Base-by-base conservation (phyloP, 768 basidiomycete species). In the Suillus spraguei region DNA sequence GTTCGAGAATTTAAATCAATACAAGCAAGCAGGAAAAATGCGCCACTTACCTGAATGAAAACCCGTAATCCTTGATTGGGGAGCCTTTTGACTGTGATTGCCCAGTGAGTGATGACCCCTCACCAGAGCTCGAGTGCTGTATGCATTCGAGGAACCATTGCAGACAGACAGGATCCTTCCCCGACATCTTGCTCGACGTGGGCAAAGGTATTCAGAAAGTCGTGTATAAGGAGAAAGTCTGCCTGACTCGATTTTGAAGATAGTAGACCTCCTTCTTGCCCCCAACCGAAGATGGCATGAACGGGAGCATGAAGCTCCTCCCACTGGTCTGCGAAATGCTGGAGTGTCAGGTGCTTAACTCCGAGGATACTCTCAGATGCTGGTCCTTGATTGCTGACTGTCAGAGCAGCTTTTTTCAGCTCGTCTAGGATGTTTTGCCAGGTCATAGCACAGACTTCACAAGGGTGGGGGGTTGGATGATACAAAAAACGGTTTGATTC, bases 401-500 rank as follows among this genome's bases (percentile, higher is more conserved):
- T 20, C 20, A 42, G 41, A 20, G 41, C 41, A 8, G 17, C 41
- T 42, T 42, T 42, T 42, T 42, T 42, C 41, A 42, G 41, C 41
- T 42, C 17, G 7, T 42, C 41, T 42, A 42, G 41, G 41, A 20
- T 42, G 20, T 20, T 42, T 42, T 42, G 41, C 41, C 41, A 42
- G 41, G 41, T 20, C 41, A 42, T 42, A 20, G 41, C 17, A 20
- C 20, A 42, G 41, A 22, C 9, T 46, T 46, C 44, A n/a, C 44
- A 22, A 46, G 44, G 44, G 42, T 42, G 42, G 22, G 44, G 44
- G 44, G n/a, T 46, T 46, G 44, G 44, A 46, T 46, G 44, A 46
- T 46, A 46, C 44, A 46, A 46, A 46, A 4, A 46, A 46, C 9
- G 10, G n/a, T 46, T 46, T 11, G 10, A 46, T 46, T 46, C 44